Evolutionary conservation across 2,329 filamentous ascomycete species (phyloP).

Genomic region (Lachnellula cervina): DNA sequence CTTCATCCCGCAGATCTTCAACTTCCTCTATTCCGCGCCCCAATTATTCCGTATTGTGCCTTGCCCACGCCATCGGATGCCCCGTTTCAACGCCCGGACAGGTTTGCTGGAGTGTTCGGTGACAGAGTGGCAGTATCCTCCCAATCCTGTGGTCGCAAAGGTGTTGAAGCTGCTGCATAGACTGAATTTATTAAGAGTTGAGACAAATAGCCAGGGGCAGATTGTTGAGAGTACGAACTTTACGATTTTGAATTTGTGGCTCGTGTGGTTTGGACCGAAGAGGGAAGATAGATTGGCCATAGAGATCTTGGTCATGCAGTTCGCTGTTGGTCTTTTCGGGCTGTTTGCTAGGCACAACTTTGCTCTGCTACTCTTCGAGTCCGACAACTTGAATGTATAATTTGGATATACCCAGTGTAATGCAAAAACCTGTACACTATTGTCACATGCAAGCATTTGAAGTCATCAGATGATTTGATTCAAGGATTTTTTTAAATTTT

Average conservation of each 20-base stretch:
- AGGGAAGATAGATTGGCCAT: slow-evolving; percentile 77
- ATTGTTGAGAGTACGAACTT: slow-evolving; percentile 83
- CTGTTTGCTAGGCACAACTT: slow-evolving; percentile 81
- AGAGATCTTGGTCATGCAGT: slow-evolving; percentile 77
- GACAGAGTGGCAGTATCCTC: slow-evolving; percentile 71
- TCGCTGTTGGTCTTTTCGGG: slow-evolving; percentile 69
- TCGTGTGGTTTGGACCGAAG: slow-evolving; percentile 90
- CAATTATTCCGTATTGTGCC: slow-evolving; percentile 88
- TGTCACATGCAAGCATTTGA: slow-evolving; percentile 15
- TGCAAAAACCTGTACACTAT: slow-evolving; percentile 7
- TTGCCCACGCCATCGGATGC: slow-evolving; percentile 88
- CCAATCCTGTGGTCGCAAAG: slow-evolving; percentile 56
- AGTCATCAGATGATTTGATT: background rate
- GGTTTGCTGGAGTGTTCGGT: slow-evolving; percentile 83
- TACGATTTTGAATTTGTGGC: slow-evolving; percentile 91
- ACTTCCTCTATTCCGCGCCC: slow-evolving; percentile 89
- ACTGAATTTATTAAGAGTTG: slow-evolving; percentile 64
- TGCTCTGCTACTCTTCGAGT: slow-evolving; percentile 81
- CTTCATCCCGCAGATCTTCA: slow-evolving; percentile 90
- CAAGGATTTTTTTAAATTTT: background rate
- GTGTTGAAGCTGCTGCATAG: slow-evolving; percentile 64
- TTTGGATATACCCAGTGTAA: slow-evolving; percentile 1
- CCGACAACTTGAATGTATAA: slow-evolving; percentile 64
- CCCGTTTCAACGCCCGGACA: slow-evolving; percentile 78
- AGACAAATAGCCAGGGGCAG: slow-evolving; percentile 59